phyloP scores from a whole-genome alignment of 2,329 filamentous ascomycete species.

The Phyllosticta citriasiana region DNA sequence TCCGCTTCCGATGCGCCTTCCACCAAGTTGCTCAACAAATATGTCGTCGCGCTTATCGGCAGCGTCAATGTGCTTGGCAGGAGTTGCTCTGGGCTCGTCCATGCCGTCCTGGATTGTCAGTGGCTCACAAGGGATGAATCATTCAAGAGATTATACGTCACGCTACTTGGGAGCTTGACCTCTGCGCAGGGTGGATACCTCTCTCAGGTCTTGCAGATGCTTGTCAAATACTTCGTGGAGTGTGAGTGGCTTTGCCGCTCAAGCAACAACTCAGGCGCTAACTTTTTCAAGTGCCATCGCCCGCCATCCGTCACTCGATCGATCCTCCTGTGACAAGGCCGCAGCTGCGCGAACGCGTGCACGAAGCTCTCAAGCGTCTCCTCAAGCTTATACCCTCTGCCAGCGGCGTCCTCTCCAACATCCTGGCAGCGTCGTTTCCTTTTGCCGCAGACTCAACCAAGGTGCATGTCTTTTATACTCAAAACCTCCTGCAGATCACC shows the following conservation, averaged over 20 bases:
- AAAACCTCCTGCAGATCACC: conserved; percentile 69
- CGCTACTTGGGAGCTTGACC: conserved; percentile 54
- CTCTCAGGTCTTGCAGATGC: conserved; percentile 62
- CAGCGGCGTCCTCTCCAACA: conserved; percentile 55
- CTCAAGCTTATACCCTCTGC: conserved; percentile 74
- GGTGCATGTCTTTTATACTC: conserved; percentile 77
- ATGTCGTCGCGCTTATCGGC: conserved; percentile 49
- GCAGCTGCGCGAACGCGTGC: conserved; percentile 62
- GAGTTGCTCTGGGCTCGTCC: conserved; percentile 48
- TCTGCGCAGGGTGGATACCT: conserved; percentile 77
- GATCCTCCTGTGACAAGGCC: conserved; percentile 50
- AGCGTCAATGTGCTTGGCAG: conserved; percentile 46
- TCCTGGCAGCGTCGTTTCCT: conserved; percentile 62
- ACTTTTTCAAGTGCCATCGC: conserved; percentile 40
- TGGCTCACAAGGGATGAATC: conserved; percentile 53
- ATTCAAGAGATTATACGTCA: conserved; percentile 47
- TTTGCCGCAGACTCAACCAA: conserved; percentile 66
- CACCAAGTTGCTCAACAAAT: conserved; percentile 44
- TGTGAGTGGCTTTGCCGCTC: conserved; percentile 27
- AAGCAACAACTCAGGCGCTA: conserved; percentile 19
- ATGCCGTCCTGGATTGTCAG: conserved; percentile 47
- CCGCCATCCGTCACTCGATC: conserved; percentile 42
- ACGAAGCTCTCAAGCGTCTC: conserved; percentile 65
- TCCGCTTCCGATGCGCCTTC: conserved; percentile 40
- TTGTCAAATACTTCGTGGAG: conserved; percentile 66